Evolutionary conservation across 208 protist species (phyloP), one percentile per base, ranked within the genome.

Genomic region (Acanthamoeba royreba): DNA sequence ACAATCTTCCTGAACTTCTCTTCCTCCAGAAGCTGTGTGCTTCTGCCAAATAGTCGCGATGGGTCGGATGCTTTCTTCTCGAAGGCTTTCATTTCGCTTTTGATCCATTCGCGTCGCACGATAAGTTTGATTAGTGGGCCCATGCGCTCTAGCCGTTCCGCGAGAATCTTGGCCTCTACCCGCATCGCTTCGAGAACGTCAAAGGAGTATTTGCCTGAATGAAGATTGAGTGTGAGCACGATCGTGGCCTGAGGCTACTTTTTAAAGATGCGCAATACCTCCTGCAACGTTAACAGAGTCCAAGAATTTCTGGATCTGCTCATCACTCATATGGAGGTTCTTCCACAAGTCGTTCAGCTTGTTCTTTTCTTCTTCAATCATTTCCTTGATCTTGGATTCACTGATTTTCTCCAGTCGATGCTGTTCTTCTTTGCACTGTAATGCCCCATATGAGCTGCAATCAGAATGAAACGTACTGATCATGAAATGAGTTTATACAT

Each of bases 81-180:
- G 52, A 94, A 94, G 2, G 19, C 77, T 43, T 77, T 88, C 93
- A 94, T 94, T 25, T 81, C 55, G 25, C 55, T 53, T n/a, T 94
- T 94, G 11, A 94, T 91, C 49, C 77, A 92, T 55, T 94, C 93
- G n/a, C 93, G 63, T 66, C 93, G 69, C 61, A 92, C 89, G 43
- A 94, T 91, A 40, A 92, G 86, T 13, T 42, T 55, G 25, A 94
- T 92, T 28, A 94, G 49, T 22, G 81, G 43, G 19, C 89, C 89
- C 93, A 94, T 94, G 19, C 85, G 89, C 28, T 46, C 93, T 1
- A 94, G 74, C 28, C 86, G 31, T 17, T 77, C 52, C n/a, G 25
- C 79, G 22, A 94, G 33, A 15, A 7, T 33, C 52, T 49, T 79
- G 25, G 91, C 58, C 42, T 94, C 79, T 11, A 40, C 47, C 25